These are phyloP conservation scores for Sporothrix phasma DNA, from an alignment of 2,329 filamentous ascomycete genomes.

Conservation along the genomic window DNA sequence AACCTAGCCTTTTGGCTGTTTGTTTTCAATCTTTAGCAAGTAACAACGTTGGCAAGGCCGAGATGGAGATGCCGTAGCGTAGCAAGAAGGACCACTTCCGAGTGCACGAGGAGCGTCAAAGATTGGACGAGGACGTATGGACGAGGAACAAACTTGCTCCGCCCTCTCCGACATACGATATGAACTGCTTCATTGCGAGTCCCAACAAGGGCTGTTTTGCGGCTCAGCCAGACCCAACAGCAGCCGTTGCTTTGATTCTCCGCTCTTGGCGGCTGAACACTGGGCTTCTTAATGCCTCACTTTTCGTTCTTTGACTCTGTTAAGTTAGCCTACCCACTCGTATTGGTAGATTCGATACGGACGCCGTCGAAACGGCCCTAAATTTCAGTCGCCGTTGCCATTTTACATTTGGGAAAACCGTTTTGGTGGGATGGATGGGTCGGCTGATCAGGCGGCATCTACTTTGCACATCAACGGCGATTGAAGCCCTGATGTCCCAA, in stretches of 20 bases:
- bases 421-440: not conserved
- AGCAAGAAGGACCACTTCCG: too few species aligned
- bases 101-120: too few species aligned
- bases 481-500: too few species aligned
- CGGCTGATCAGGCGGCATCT: too few species aligned
- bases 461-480: not conserved
- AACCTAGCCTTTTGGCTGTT: not conserved
- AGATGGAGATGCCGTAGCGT: not conserved
- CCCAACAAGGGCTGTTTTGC: not conserved
- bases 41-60: not conserved
- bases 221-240: not conserved
- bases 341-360: not conserved
- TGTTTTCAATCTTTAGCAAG: not conserved
- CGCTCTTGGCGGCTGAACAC: not conserved
- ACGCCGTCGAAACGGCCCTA: not conserved
- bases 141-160: not conserved
- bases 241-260: not conserved
- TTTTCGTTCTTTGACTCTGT: not conserved
- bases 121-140: too few species aligned
- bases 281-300: not conserved
- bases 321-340: not conserved
- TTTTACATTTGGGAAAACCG: not conserved
- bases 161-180: not conserved
- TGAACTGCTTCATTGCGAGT: not conserved
- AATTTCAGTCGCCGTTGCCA: not conserved